phyloP scores from a whole-genome alignment of 2,329 filamentous ascomycete species.

The Fusarium solani-melongenae region DNA sequence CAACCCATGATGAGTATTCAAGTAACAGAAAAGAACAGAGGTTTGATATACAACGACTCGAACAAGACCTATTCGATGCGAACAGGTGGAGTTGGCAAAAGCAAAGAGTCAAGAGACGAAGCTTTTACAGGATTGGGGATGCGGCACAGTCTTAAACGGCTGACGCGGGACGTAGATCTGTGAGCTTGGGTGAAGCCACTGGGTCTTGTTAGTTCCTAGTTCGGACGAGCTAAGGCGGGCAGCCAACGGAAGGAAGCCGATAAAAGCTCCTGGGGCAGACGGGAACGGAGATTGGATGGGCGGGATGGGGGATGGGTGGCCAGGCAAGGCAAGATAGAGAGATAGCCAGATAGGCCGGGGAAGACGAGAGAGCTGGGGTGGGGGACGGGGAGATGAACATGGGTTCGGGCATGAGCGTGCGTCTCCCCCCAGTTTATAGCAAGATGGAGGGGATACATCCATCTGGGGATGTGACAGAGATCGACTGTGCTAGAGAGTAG shows the following conservation, averaged over 20 bases:
- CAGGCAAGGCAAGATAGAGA: conserved; percentile 33
- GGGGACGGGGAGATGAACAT: conserved; percentile 10
- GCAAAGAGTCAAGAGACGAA: conserved; percentile 7
- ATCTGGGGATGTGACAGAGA: background rate
- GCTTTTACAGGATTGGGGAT: conserved; percentile 4
- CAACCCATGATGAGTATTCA: conserved; percentile 55
- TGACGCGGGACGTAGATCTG: background rate
- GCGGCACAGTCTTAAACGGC: conserved; percentile 24
- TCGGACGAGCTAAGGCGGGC: conserved; percentile 5
- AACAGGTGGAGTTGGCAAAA: background rate
- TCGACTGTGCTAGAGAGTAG: conserved; percentile 3
- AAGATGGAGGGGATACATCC: conserved; percentile 17
- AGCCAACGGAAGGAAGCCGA: conserved; percentile 30
- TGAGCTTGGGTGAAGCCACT: conserved; percentile 11
- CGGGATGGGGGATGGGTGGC: conserved; percentile 28
- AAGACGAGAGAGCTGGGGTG: conserved; percentile 22
- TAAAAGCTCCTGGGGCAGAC: conserved; percentile 27
- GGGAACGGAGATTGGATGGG: conserved; percentile 30
- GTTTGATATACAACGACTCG: conserved; percentile 14
- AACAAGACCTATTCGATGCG: conserved; percentile 2
- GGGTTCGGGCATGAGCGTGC: conserved; percentile 11
- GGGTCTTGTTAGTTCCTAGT: conserved; percentile 22
- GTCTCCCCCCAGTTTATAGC: conserved; percentile 10
- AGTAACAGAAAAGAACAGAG: background rate
- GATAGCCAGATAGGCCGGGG: conserved; percentile 34